Base-by-base conservation (phyloP, 495 filamentous ascomycete genomes). In the Apiosordaria backusii region DNA sequence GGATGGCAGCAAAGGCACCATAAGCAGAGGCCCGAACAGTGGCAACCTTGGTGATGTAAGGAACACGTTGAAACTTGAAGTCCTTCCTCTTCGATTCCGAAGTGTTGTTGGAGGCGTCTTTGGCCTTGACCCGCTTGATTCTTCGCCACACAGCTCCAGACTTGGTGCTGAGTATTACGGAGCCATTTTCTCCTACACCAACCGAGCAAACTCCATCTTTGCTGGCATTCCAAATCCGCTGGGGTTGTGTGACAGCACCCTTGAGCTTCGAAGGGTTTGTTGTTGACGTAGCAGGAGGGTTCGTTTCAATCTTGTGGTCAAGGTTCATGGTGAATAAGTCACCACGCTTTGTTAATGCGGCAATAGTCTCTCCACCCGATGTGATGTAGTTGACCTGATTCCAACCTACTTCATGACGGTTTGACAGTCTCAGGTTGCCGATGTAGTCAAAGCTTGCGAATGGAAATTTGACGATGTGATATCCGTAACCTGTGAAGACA, bases 401-500 rank as follows among this genome's bases (percentile, higher is more conserved):
- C 10, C 81, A 77, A 3, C 72, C 72, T 24, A 80, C 77, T 60
- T 91, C 88, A 70, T 93, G 91, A 54, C 88, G 84, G 2, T 87
- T 89, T 0, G 88, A 80, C 61, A 76, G 75, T 67, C 85, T 86
- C 68, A 88, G 87, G 60, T 86, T 87, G 62, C 84, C 84, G 19
- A 94, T 88, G 18, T 85, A 85, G 72, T 89, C 90, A 24, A 85
- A 81, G 59, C 91, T 90, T 45, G 79, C 72, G 22, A 91, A 79
- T 0, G 92, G 91, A 68, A 97, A 94, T 19, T 85, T 86, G 18
- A 99, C 81, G 61, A 90, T 92, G 15, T 91, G 89, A 72, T 96
- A 97, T 2, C 93, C 95, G 71, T 94, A 97, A 58, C 93, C 93
- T 0, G 91, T 92, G 72, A 99, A 94, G 0, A 99, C 88, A 81